Evolutionary conservation across 1,139 yeast genomes (phyloP).

Genomic region (Kluyveromyces marxianus): DNA sequence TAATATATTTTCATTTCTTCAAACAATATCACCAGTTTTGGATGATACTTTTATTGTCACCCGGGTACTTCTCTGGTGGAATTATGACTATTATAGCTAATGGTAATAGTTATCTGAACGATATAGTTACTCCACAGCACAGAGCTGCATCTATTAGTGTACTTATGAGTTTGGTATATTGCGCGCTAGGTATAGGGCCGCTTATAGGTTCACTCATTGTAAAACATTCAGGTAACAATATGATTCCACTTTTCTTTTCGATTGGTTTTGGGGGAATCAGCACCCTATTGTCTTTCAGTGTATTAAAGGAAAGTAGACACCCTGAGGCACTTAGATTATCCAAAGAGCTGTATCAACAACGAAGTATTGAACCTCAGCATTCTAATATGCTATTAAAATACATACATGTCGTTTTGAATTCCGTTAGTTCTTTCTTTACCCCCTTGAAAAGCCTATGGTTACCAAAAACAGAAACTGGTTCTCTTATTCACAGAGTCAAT

Average conservation of each 20-base stretch:
- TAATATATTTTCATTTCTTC: conserved; percentile 12
- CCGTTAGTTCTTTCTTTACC: conserved; percentile 24
- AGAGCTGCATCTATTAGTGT: conserved; percentile 47
- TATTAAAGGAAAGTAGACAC: conserved; percentile 48
- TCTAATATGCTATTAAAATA: conserved; percentile 7
- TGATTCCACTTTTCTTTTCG: conserved; percentile 5
- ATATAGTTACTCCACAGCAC: conserved; percentile 43
- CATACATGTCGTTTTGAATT: conserved; percentile 1
- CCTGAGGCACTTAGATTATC: conserved; percentile 40
- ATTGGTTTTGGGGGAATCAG: not conserved
- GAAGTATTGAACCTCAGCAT: conserved; percentile 33
- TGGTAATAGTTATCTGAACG: conserved; percentile 49
- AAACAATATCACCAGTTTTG: conserved; percentile 8
- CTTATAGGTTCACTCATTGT: conserved; percentile 38
- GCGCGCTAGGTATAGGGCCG: conserved; percentile 52
- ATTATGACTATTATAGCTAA: conserved; percentile 40
- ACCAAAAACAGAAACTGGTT: conserved; percentile 27
- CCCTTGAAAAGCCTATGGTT: conserved; percentile 47
- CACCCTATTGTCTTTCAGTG: not conserved
- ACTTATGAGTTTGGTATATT: conserved; percentile 42
- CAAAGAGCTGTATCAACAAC: conserved; percentile 17
- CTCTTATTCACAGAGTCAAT: conserved; percentile 37
- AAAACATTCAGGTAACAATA: conserved; percentile 8
- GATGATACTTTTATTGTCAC: conserved; percentile 9
- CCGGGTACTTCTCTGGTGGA: conserved; percentile 38